Evolutionary conservation across 306 rosid species (phyloP), one percentile per base, ranked within the genome.

Genomic region (Erythrophleum fordii): DNA sequence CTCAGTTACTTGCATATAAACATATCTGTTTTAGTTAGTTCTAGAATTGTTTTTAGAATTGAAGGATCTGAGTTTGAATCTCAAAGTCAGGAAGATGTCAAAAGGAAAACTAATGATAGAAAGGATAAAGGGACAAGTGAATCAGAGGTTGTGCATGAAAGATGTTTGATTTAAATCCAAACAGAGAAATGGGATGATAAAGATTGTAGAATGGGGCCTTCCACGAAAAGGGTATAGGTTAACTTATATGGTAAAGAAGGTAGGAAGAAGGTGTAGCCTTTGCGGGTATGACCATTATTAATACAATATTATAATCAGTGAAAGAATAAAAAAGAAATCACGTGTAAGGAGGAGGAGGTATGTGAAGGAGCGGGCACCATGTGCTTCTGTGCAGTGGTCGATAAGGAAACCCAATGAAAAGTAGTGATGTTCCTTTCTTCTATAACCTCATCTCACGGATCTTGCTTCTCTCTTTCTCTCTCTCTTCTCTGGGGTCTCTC

Each of bases 361-460:
- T 77, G 88, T 80, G 85, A 81, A 86, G 88, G 84, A 84, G 94
- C 89, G 91, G 88, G 92, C 83, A 84, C 83, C 98, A 92, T 94
- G 96, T 94, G 96, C 93, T 83, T 87, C 17, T 76, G 86, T 78
- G 75, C 91, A 83, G 94, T 90, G 71, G 84, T 75, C 77, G 80
- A 85, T 86, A 84, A 92, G 73, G 65, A 69, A 66, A 77, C 49
- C 77, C 58, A 72, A 58, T 72, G 34, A 66, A 83, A 87, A 86
- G 71, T 48, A 83, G 90, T 84, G 85, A 86, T 85, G 84, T 86
- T 81, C 85, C 88, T 89, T 85, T 75, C 86, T 51, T 82, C 82
- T 78, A 75, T 81, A 84, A 55, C 91, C 97, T 89, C 92, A 89
- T 91, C 94, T 91, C 92, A 88, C 93, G 97, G 98, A 94, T 92